Evolutionary conservation across 169 alveolate genomes (phyloP).

Genomic region (Plasmodium sp.): DNA sequence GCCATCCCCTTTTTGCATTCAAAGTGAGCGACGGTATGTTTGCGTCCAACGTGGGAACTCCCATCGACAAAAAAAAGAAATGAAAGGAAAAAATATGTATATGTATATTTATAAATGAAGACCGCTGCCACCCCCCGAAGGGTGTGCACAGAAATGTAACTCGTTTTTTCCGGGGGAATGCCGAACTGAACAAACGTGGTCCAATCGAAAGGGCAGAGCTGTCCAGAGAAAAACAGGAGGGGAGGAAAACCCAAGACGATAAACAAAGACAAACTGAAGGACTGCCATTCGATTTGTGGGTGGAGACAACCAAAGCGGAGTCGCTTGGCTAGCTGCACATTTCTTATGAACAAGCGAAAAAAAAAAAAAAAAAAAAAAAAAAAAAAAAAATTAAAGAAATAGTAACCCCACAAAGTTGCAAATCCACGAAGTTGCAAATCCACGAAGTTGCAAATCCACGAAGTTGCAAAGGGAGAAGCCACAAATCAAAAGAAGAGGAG

Average conservation of each 20-base stretch:
- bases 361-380: neutral
- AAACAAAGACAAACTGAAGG: neutral
- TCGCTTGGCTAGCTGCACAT: neutral
- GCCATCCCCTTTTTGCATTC: neutral
- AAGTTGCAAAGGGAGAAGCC: neutral
- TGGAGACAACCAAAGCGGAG: neutral
- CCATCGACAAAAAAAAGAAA: neutral
- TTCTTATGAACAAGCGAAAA: conserved; percentile 1
- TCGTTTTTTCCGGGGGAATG: neutral
- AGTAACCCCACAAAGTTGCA: neutral
- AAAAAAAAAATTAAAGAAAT: neutral
- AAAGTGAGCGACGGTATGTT: neutral
- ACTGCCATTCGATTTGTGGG: neutral
- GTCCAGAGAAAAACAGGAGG: neutral
- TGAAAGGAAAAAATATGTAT: neutral
- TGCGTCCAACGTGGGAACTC: neutral
- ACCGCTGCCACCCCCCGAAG: neutral
- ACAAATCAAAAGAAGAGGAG: neutral
- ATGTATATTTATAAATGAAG: neutral
- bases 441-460: neutral
- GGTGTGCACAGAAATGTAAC: neutral
- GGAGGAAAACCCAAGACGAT: neutral
- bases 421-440: neutral
- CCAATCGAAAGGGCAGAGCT: neutral
- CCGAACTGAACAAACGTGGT: neutral